Evolutionary conservation across 2,329 filamentous ascomycete genomes (phyloP), one percentile per base, ranked within the genome.

Genomic region (Fusarium neocosmosporiellum): DNA sequence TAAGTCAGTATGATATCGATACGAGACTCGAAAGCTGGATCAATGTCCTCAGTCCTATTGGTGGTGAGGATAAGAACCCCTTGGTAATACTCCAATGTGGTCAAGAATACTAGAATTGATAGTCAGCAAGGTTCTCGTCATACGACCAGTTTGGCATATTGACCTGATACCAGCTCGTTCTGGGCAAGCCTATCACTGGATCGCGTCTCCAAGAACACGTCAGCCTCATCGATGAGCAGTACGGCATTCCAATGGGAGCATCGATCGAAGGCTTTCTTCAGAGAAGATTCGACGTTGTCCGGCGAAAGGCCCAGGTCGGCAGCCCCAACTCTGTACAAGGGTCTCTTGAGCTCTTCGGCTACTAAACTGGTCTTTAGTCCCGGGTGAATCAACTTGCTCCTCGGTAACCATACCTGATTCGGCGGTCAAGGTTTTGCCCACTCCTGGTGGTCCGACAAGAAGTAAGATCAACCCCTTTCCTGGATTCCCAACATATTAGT

Each of bases 1-100:
- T 83, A 84, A 37, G 81, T 79, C 1, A 85, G 72, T 0, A 76
- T 43, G 4, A 86, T 80, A 70, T 86, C 83, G 70, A 86, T 84
- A 7, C 84, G 81, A n/a, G 80, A 82, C 24, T 83, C 82, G 29
- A 86, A 82, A 33, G 84, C 84, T 16, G 78, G 74, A 71, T 86
- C 84, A 48, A 86, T 83, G 16, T 78, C 76, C 34, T 76, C 79
- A 9, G 82, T 80, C 3, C 83, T 79, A 69, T 85, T 86, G 5
- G 83, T 85, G 0, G 83, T 85, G 2, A 85, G 78, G 57, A 81
- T 81, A 11, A 84, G 69, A 31, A 83, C 73, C 0, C 83, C 83
- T 1, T 68, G 59, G 50, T 82, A 82, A 63, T 83, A 83, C 59
- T 83, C 82, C 5, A 83, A 39, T 0, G 78, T 60, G 0, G 78